A percentile compares a stretch with the other conserved stretches of the same genome.
These are phyloP conservation scores for Vanrija sp. DNA, from an alignment of 1,284 basidiomycete genomes.

Conservation along the genomic window DNA sequence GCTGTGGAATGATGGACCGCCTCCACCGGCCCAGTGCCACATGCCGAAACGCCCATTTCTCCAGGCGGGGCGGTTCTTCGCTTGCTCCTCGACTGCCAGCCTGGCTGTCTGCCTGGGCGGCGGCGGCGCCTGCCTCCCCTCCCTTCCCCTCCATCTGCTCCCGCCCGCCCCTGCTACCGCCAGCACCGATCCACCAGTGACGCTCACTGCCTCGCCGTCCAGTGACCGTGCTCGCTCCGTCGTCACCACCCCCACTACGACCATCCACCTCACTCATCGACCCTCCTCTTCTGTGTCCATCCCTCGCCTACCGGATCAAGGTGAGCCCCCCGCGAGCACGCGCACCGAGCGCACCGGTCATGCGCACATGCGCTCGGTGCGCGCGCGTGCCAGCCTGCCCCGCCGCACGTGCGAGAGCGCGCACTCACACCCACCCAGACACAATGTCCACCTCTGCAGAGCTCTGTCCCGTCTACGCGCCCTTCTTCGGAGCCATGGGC, in stretches of 20 bases:
- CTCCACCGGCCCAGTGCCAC: conserved; percentile 10
- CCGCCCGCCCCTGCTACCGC: not conserved
- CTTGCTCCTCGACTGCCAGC: too few species aligned
- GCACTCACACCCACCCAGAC: not conserved
- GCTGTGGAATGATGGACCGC: conserved; percentile 12
- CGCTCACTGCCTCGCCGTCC: not conserved
- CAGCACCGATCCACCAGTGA: not conserved
- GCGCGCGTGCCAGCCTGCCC: not conserved
- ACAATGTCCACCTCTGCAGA: conserved; percentile 68
- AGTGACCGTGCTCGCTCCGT: conserved; percentile 1
- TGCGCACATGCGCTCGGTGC: not conserved
- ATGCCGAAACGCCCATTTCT: too few species aligned
- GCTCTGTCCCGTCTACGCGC: conserved; percentile 88
- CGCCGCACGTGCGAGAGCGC: not conserved
- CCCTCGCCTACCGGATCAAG: not conserved
- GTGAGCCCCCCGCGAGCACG: not conserved
- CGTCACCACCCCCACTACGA: not conserved
- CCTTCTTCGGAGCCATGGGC: conserved; percentile 97
- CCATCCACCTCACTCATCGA: not conserved
- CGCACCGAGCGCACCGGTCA: not conserved
- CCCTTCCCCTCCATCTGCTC: too few species aligned
- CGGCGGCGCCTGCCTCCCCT: too few species aligned
- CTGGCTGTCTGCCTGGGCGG: too few species aligned
- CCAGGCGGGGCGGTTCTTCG: too few species aligned
- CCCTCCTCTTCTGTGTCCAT: not conserved